phyloP scores from a whole-genome alignment of 2,329 filamentous ascomycete genomes.

The Huntiella moniliformis region DNA sequence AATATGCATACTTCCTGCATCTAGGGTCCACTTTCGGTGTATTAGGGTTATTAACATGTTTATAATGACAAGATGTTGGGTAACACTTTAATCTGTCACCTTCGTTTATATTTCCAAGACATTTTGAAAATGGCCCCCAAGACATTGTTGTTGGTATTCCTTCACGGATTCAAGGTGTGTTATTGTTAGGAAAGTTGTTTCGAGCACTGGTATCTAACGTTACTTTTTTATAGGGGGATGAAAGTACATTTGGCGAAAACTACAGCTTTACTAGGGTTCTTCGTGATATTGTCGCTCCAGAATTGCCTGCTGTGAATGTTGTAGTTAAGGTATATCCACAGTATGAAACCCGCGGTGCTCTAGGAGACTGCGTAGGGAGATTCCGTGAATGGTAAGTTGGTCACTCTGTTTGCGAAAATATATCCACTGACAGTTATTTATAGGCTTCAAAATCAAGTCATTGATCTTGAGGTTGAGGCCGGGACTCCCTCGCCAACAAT shows the following conservation, averaged over 20 bases:
- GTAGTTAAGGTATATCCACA: constrained; percentile 55
- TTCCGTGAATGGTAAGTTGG: constrained; percentile 53
- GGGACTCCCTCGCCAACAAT: constrained; percentile 66
- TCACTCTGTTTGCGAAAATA: background rate
- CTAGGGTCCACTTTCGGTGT: background rate
- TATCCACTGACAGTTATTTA: background rate
- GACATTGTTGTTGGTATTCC: constrained; percentile 1
- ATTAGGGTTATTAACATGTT: background rate
- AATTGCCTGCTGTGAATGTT: constrained; percentile 51
- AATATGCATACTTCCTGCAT: background rate
- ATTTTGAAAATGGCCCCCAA: background rate
- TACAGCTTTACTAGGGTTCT: constrained; percentile 55
- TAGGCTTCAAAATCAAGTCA: constrained; percentile 78
- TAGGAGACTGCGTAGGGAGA: constrained; percentile 48
- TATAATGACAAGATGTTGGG: too few relatives aligned
- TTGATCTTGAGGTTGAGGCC: constrained; percentile 77
- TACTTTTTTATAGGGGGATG: constrained; percentile 39
- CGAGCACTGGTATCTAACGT: background rate
- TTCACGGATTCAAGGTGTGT: constrained; percentile 3
- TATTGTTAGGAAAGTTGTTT: background rate
- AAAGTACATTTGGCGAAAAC: constrained; percentile 52
- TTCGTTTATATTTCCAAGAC: background rate
- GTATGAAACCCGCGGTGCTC: constrained; percentile 65
- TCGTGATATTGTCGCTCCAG: constrained; percentile 40
- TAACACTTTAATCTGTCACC: background rate